These are phyloP conservation scores for Ascochyta rabiei DNA, from an alignment of 2,329 filamentous ascomycete genomes.

Conservation along the genomic window DNA sequence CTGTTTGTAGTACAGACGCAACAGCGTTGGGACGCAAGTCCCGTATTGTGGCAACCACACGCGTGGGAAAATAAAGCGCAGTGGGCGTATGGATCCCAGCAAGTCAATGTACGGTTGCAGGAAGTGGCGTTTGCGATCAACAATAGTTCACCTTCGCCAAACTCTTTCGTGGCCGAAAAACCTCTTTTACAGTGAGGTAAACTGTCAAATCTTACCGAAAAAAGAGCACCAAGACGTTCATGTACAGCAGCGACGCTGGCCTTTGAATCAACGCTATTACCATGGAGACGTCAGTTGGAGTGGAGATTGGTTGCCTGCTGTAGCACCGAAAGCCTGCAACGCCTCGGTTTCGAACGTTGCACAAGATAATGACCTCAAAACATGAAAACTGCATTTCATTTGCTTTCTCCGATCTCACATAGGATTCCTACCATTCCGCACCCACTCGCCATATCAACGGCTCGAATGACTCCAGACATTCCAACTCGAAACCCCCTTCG, in stretches of 20 bases:
- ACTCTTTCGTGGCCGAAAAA: background rate
- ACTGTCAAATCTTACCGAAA: background rate
- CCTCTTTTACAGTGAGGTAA: background rate
- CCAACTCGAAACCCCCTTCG: constrained; percentile 14
- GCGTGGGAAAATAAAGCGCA: background rate
- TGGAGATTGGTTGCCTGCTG: constrained; percentile 10
- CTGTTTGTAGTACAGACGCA: constrained; percentile 5
- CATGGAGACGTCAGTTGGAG: constrained; percentile 5
- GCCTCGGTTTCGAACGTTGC: background rate
- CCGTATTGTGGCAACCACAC: constrained; percentile 5
- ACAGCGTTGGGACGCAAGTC: background rate
- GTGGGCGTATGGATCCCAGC: background rate
- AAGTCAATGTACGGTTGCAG: constrained; percentile 8
- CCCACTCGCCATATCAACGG: background rate
- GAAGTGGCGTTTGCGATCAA: background rate
- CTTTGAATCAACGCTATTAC: background rate
- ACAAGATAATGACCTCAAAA: constrained; percentile 2
- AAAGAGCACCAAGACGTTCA: background rate
- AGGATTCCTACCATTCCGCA: background rate
- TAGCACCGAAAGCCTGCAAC: constrained; percentile 9
- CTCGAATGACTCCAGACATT: constrained; percentile 24
- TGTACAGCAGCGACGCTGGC: background rate
- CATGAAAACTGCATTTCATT: background rate
- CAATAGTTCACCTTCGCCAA: background rate
- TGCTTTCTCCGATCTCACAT: background rate